Base-by-base conservation (phyloP, 768 basidiomycete species). In the Panus rudis region DNA sequence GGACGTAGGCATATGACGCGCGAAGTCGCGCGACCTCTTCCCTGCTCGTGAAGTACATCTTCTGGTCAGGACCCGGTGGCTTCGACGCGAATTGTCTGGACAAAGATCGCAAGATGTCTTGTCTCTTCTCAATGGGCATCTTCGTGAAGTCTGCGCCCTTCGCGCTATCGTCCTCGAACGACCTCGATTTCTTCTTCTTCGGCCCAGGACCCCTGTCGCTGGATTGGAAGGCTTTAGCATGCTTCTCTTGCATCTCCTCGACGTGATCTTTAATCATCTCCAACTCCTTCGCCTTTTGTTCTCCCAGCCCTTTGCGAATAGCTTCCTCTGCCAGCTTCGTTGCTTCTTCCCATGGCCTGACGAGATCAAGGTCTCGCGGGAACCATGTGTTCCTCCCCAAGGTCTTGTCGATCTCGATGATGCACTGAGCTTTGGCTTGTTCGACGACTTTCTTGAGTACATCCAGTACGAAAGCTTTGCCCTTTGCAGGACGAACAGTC, bases 1-100 rank as follows among this genome's bases (percentile, higher is more conserved):
- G 60, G 1, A 60, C 26, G 52, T 79, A 78, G 0, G 75, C 76
- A 42, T 67, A 76, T 19, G 75, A 76, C 7, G 76, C 77, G 48
- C 68, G 69, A 37, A 78, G 45, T 3, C 63, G 57, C 8, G 57
- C 53, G 2, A 69, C 56, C 14, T 59, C 55, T 26, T 64, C 59
- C 31, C 57, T 54, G 42, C 67, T 56, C n/a, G n/a, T n/a, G n/a
- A n/a, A n/a, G 31, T 56, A 54, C 20, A 43, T 39, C 31, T 8
- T 20, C 16, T 20, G 7, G 8, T 35, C 16, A 14, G 6, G 21
- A 8, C n/a, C 8, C 16, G 43, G 32, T 1, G 72, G 73, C 5
- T 39, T 48, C 8, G 59, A 51, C 7, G 53, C 45, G 47, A 77
- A 78, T n/a, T 57, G 50, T 37, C 56, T 55, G 2, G 78, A 76